Evolutionary conservation across 768 basidiomycete genomes (phyloP), one percentile per base, ranked within the genome.

Genomic region (Mycena alexandri): DNA sequence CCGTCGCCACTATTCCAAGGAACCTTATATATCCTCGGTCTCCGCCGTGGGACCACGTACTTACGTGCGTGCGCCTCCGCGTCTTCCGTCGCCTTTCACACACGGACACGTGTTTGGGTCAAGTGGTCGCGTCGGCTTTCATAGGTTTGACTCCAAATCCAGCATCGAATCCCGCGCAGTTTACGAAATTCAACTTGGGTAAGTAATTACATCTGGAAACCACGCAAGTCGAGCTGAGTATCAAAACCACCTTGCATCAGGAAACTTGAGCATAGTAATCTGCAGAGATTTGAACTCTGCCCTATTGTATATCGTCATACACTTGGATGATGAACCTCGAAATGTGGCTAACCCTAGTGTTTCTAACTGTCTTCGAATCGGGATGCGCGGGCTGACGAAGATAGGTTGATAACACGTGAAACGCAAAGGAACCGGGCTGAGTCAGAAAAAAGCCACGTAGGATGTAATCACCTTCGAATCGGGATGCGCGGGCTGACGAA

Each of bases 71-170:
- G n/a, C n/a, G n/a, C n/a, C 34, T 38, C 52, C n/a, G 52, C 24
- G 48, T 50, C 48, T 24, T 25, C 48, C 48, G 22, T 50, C 21
- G 19, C 52, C 52, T 53, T 53, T n/a, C 33, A 53, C 34, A 53
- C 34, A 53, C 52, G 17, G 29, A 29, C 29, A 29, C 29, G 29
- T 29, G 29, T 29, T 29, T 53, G 33, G 52, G 52, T 53, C 52
- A 53, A 38, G 52, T 53, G 52, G 16, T 16, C 52, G 52, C 34
- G 29, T 53, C 34, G 52, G 52, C 34, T 38, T 53, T 34, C 33
- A 53, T 38, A 36, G 5, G 52, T 38, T 21, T 29, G 29, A 29
- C 29, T 29, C 29, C 29, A 29, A 29, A 3, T 29, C 29, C 29
- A 29, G 29, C 29, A 29, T 29, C 29, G 29, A 29, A n/a, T n/a